Base-by-base conservation (phyloP, 2,329 filamentous ascomycete genomes). In the Pseudogymnoascus sp. region DNA sequence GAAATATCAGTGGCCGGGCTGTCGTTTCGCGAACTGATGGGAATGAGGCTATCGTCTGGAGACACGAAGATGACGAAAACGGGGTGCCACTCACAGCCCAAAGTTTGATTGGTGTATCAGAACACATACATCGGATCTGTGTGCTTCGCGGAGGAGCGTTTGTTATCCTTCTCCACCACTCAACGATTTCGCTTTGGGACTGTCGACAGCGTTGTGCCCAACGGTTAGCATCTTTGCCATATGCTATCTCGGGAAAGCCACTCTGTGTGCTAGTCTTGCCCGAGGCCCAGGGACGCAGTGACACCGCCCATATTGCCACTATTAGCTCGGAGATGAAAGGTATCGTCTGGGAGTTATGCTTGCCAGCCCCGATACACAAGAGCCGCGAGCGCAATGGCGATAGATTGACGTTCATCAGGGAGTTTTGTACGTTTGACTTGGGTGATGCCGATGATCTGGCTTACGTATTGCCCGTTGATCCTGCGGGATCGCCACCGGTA, bases 31-130 rank as follows among this genome's bases (percentile, higher is more conserved):
- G 90, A 59, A 96, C 92, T 0, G 80, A 85, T 62, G 79, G 86
- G 43, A 89, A 90, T 63, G 90, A 96, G 71, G 87, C 86, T 62
- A 85, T 93, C 65, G 82, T 97, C 2, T 97, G 92, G 92, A 85
- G 82, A 64, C 89, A 95, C 71, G 75, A 78, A 60, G 73, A 78
- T 25, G 76, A 76, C 39, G 75, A 77, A 58, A 74, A 70, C 54
- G 78, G 79, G 30, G 79, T 81, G 57, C 81, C 78, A 9, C 76
- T 94, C 8, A 75, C 81, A 39, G 83, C 86, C 5, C 85, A 89
- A 68, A 91, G 87, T 65, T 79, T 83, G 2, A 84, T 95, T 54
- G 79, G 81, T 2, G 83, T 86, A 37, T 77, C 79, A 20, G 84
- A 86, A 30, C 85, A 90, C 66, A 91, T 96, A 57, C 88, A 90